Conservation (phyloP, 176 grass and related monocot species). For the Aegilops umbellulata region DNA sequence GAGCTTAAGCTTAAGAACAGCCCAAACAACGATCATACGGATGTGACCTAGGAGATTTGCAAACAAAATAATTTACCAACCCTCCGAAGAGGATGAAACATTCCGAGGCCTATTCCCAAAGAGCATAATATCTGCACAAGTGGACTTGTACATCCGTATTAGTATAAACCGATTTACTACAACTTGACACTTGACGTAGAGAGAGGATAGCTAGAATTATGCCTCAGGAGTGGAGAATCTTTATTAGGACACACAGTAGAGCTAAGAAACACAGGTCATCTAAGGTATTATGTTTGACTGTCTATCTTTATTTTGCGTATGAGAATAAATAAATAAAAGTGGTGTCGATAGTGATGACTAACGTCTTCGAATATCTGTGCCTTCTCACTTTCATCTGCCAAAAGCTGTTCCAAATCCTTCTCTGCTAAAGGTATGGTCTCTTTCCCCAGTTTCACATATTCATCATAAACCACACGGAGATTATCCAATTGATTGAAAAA, state of each 20-base stretch:
- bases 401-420: constrained; percentile 72
- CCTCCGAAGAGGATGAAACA: too few relatives aligned
- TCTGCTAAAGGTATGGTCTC: constrained; percentile 73
- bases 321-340: constrained; percentile 12
- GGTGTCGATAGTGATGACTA: constrained; percentile 28
- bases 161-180: background rate
- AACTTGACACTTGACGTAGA: background rate
- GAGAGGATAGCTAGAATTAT: background rate
- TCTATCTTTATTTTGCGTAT: background rate
- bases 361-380: constrained; percentile 71
- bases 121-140: too few relatives aligned
- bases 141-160: background rate
- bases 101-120: too few relatives aligned
- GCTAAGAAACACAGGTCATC: background rate
- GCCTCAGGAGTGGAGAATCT: background rate
- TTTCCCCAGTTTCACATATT: constrained; percentile 65
- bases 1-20: too few relatives aligned
- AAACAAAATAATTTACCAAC: too few relatives aligned
- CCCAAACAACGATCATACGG: too few relatives aligned
- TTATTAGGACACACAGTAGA: background rate
- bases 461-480: constrained; percentile 70
- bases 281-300: background rate
- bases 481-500: constrained; percentile 77
- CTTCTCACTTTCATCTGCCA: constrained; percentile 69
- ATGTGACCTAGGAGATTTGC: too few relatives aligned